phyloP scores from a whole-genome alignment of 805 yeast genomes.

The Zygosaccharomyces rouxii region DNA sequence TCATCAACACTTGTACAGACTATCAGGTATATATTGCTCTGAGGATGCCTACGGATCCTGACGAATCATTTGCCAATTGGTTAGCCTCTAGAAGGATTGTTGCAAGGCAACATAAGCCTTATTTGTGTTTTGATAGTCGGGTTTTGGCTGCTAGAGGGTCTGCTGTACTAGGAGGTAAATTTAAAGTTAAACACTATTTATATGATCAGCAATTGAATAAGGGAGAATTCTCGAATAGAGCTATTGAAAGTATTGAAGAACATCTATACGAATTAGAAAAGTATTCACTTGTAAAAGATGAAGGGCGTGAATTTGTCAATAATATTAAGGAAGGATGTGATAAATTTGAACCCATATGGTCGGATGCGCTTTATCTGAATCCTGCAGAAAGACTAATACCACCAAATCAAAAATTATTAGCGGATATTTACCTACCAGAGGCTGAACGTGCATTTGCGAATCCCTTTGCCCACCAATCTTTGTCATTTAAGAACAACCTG shows the following conservation, averaged over 20 bases:
- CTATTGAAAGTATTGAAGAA: conserved; percentile 7
- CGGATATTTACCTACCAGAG: conserved; percentile 12
- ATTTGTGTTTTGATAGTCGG: conserved; percentile 9
- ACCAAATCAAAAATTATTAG: conserved; percentile 15
- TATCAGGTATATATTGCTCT: neutral
- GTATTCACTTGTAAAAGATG: conserved; percentile 5
- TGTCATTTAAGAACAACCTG: conserved; percentile 15
- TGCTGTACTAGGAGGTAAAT: neutral
- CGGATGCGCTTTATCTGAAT: conserved; percentile 13
- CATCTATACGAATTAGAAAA: conserved; percentile 9
- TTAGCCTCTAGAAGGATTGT: conserved; percentile 12
- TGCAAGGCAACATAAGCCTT: conserved; percentile 6
- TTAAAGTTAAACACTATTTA: conserved; percentile 1
- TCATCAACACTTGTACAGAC: neutral
- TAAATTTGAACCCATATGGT: conserved; percentile 25
- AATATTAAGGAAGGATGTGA: conserved; percentile 9
- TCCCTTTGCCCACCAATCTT: neutral
- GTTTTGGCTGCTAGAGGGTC: conserved; percentile 2
- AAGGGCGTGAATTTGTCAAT: conserved; percentile 10
- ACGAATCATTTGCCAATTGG: conserved; percentile 14
- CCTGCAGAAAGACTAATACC: conserved; percentile 26
- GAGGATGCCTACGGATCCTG: conserved; percentile 3
- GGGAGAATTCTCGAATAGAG: conserved; percentile 3
- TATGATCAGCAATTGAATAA: conserved; percentile 1
- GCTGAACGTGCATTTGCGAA: conserved; percentile 1